Conservation (phyloP, 1,284 basidiomycete genomes). For the Inonotus obliquus region DNA sequence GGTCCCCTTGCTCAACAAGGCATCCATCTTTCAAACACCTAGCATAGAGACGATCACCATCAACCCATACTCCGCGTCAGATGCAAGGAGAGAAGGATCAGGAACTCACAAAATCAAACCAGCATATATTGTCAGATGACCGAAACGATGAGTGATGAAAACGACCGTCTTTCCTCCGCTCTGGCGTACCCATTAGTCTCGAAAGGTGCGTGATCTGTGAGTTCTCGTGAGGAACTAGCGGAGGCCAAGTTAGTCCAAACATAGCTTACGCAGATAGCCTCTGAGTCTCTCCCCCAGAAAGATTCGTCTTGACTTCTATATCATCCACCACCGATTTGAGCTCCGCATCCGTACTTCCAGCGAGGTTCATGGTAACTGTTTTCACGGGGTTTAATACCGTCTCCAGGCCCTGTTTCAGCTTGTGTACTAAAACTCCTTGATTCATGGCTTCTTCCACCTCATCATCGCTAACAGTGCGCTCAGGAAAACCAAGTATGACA, state of each 20-base stretch:
- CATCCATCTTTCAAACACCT: constrained; percentile 16
- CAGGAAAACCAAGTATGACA: constrained; percentile 31
- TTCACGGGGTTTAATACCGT: constrained; percentile 32
- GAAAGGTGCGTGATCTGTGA: constrained; percentile 39
- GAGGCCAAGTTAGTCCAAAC: background rate
- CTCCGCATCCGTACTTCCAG: constrained; percentile 28
- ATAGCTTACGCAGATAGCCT: constrained; percentile 36
- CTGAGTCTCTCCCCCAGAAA: constrained; percentile 39
- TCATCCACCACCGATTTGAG: constrained; percentile 27
- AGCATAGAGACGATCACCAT: background rate
- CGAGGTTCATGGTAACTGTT: constrained; percentile 21
- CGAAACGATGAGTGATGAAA: constrained; percentile 37
- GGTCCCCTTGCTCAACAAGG: constrained; percentile 12
- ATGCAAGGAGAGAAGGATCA: too few species aligned
- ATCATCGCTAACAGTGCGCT: constrained; percentile 24
- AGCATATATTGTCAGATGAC: constrained; percentile 31
- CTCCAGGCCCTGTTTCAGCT: constrained; percentile 31
- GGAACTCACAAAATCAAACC: constrained; percentile 40
- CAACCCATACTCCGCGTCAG: too few species aligned
- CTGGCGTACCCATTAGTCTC: constrained; percentile 27
- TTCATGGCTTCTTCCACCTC: constrained; percentile 32
- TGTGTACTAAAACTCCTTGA: constrained; percentile 34
- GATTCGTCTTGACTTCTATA: constrained; percentile 31
- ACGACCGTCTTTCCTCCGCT: constrained; percentile 33
- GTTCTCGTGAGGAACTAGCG: too few species aligned